These are phyloP conservation scores for Aspergillus funiculosus DNA, from an alignment of 495 filamentous ascomycete genomes.

Conservation along the genomic window DNA sequence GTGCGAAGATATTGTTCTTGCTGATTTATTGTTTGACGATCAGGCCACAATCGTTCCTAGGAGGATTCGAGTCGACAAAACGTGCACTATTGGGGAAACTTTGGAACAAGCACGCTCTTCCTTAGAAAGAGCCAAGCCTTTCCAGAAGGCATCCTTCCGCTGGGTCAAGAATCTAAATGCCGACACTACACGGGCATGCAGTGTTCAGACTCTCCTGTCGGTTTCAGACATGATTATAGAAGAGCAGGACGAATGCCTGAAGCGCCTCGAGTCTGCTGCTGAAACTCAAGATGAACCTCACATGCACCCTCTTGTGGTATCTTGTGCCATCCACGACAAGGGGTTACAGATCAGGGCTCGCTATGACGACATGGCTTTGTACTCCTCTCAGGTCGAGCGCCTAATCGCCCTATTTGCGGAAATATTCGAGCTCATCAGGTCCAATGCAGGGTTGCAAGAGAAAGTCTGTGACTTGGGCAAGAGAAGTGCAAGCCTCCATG, in stretches of 20 bases:
- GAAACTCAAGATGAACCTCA: conserved; percentile 37
- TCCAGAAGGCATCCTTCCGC: conserved; percentile 55
- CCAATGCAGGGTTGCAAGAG: neutral
- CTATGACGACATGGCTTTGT: conserved; percentile 42
- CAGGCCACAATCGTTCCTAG: conserved; percentile 52
- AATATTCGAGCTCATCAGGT: conserved; percentile 5
- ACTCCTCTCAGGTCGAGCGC: conserved; percentile 23
- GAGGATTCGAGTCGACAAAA: conserved; percentile 29
- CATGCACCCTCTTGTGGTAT: conserved; percentile 52
- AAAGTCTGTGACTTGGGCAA: neutral
- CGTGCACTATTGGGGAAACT: conserved; percentile 13
- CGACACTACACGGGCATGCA: conserved; percentile 52
- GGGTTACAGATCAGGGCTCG: conserved; percentile 47
- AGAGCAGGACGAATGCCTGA: neutral
- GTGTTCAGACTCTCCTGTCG: conserved; percentile 48
- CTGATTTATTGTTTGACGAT: conserved; percentile 41
- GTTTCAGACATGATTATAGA: conserved; percentile 20
- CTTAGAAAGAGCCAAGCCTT: conserved; percentile 42
- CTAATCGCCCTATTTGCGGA: conserved; percentile 28
- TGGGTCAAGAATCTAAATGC: conserved; percentile 49
- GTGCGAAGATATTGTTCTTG: conserved; percentile 44
- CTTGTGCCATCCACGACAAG: conserved; percentile 42
- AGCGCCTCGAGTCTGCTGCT: conserved; percentile 8
- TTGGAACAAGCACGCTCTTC: conserved; percentile 40
- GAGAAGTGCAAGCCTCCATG: conserved; percentile 1